Base-by-base conservation (phyloP, 2,329 filamentous ascomycete species). In the Myriosclerotinia curreyana region DNA sequence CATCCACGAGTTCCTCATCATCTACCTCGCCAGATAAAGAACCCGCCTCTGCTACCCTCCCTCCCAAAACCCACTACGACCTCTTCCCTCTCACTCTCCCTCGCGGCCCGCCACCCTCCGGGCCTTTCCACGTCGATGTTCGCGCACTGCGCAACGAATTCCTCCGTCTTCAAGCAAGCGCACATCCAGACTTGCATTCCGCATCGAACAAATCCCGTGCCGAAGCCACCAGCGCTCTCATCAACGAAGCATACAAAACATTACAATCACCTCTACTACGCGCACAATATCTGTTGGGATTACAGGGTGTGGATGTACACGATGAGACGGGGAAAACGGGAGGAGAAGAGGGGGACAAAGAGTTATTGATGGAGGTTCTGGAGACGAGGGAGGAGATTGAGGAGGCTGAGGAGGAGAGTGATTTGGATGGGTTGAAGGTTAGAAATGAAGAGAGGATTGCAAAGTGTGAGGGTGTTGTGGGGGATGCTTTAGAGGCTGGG, bases 171-270 rank as follows among this genome's bases (percentile, higher is more conserved):
- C 95, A 99, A 78, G 84, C 87, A 22, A 81, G 83, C 51, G 84
- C 89, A 14, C 91, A 95, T 76, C 91, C 91, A 0, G 91, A 95
- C 75, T 68, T 72, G 68, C 70, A 78, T 74, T 64, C 84, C 70
- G 68, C 81, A 69, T 49, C 80, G 75, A 73, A 81, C 76, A 81
- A 88, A 78, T 70, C 78, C 71, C 72, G 83, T 55, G 92, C 92
- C 25, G 91, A 96, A 76, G 89, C 86, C 0, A 80, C 87, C n/a
- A 95, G 90, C 12, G 85, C 91, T 9, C 83, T 85, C 34, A 93
- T 98, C 76, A 98, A 98, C 80, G 88, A 92, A 69, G 95, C 95
- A 0, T 98, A 96, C 82, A 88, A 86, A 73, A 96, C 93, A 3
- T 83, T 99, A 0, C 80, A 84, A 58, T 85, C 88, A 70, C 93